phyloP scores from a whole-genome alignment of 139 green algal species.

The Tetraselmis striata region DNA sequence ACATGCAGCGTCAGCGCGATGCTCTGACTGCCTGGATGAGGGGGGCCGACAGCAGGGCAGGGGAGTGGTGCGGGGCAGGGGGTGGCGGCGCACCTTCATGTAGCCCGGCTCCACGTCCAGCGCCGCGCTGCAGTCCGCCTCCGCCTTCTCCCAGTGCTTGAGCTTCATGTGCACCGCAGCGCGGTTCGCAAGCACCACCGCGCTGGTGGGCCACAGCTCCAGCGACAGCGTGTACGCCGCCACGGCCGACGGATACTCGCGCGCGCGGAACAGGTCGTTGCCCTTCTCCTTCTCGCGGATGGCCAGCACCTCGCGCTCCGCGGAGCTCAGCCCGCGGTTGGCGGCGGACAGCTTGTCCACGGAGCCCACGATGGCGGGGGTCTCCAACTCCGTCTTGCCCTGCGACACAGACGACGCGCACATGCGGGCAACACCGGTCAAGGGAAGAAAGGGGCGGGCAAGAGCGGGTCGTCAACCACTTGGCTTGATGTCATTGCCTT shows the following conservation, averaged over 20 bases:
- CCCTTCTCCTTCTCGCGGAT: not conserved
- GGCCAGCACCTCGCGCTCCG: not conserved
- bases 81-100: too few species aligned
- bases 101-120: not conserved
- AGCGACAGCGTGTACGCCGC: not conserved
- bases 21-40: too few species aligned
- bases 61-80: too few species aligned
- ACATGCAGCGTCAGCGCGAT: too few species aligned
- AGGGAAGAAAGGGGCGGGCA: too few species aligned
- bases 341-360: not conserved
- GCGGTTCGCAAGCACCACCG: not conserved
- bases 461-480: too few species aligned
- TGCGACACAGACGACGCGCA: too few species aligned
- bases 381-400: not conserved
- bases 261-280: not conserved
- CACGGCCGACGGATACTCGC: not conserved
- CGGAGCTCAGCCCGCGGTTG: not conserved
- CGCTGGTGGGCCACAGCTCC: not conserved
- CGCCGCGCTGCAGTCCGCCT: not conserved
- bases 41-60: too few species aligned
- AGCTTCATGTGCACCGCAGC: not conserved
- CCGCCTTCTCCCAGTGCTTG: not conserved
- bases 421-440: too few species aligned
- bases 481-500: too few species aligned
- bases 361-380: not conserved